A percentile compares a stretch with the other conserved stretches of the same genome.
Conservation (phyloP, 1,139 yeast genomes). For the Candida albicans region DNA sequence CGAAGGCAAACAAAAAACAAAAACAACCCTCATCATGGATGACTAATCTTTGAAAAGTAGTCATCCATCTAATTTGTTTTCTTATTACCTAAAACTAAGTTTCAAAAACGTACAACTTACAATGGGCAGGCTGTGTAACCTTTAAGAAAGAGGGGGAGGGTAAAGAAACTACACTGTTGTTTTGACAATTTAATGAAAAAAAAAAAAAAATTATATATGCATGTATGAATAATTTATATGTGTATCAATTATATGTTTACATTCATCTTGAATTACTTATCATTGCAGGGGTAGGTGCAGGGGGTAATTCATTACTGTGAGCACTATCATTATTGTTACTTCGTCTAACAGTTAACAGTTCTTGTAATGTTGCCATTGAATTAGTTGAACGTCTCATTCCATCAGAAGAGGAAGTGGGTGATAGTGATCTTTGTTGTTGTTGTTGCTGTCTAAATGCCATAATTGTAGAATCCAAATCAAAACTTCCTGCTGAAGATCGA, state of each 20-base stretch:
- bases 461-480: constrained; percentile 9
- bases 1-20: no score
- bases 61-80: no score
- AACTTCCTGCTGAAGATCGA: constrained; percentile 11
- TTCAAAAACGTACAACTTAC: no score
- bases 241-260: neutral
- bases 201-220: no score
- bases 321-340: constrained; percentile 2
- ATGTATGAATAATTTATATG: no score
- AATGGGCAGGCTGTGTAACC: no score
- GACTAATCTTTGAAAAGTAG: no score
- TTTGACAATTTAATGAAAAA: no score
- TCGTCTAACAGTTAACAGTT: neutral
- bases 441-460: constrained; percentile 5
- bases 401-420: neutral
- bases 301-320: constrained; percentile 7
- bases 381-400: neutral
- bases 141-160: no score
- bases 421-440: neutral
- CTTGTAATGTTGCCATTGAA: neutral
- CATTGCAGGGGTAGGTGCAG: constrained; percentile 12
- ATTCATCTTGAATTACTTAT: neutral
- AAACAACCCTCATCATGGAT: no score
- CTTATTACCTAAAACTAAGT: no score
- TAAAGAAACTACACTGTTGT: no score